Base-by-base conservation (phyloP, 2,329 filamentous ascomycete genomes). In the Akanthomyces uredinophilus region DNA sequence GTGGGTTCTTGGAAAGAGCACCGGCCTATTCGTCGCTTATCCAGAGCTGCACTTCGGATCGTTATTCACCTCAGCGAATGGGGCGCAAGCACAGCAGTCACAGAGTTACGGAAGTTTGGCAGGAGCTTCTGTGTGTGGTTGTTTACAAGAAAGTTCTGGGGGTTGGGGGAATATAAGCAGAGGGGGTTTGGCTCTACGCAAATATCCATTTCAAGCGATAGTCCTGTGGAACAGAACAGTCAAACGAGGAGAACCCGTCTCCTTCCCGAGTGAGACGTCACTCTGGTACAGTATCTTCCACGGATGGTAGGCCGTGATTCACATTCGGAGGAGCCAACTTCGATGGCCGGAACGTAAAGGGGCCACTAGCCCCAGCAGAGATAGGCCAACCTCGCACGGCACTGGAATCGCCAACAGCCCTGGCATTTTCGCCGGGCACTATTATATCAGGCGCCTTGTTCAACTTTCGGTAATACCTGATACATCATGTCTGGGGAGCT, bases 201-300 rank as follows among this genome's bases (percentile, higher is more conserved):
- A 16, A 24, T 37, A 8, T 18, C 47, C n/a, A 59, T n/a, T 46
- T 4, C n/a, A 35, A 14, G 6, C 29, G 29, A 60, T 16, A 14
- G 29, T n/a, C 27, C 27, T 37, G 58, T 53, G 50, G 11, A 47
- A 60, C 58, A 53, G 58, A 47, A 37, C 7, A 54, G 51, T 27
- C 51, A 54, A 41, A 54, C n/a, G 35, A 37, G 16, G 20, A 14
- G n/a, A 16, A 5, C 18, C n/a, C 8, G 41, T 27, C 39, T 29
- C n/a, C 14, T 52, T 52, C n/a, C 4, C 55, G 29, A 27, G 50
- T 60, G 39, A 60, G 27, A 60, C 58, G 27, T 53, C 49, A 53
- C 35, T 20, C 39, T 46, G 24, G 13, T 13, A 24, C 27, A 32
- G 13, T 46, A 16, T 4, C 32, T 27, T 35, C 14, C 22, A 27